A percentile compares a stretch with the other conserved stretches of the same genome.
These are phyloP conservation scores for Effrenium voratum DNA, from an alignment of 73 alveolate genomes.

Conservation along the genomic window DNA sequence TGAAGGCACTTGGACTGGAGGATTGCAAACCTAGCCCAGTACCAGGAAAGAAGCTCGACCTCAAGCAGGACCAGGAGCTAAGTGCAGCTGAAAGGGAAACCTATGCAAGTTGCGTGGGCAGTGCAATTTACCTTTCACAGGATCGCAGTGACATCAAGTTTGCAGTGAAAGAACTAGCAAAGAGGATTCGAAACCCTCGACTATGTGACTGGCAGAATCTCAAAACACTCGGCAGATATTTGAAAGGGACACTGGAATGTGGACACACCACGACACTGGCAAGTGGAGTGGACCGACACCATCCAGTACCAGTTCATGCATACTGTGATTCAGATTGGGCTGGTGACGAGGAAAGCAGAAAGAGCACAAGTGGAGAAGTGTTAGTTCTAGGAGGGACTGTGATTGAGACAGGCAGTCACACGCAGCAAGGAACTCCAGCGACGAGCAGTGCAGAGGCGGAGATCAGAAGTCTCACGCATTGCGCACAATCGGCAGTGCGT, in stretches of 20 bases:
- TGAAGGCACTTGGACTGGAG: neutral
- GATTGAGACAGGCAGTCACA: neutral
- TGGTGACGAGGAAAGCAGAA: neutral
- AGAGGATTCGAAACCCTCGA: neutral
- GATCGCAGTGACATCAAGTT: neutral
- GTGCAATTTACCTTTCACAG: neutral
- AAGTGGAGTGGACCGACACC: neutral
- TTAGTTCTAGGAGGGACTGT: conserved; percentile 2
- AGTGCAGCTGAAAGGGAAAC: neutral
- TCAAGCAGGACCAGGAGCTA: neutral
- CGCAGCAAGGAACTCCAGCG: conserved; percentile 26
- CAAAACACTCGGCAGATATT: neutral
- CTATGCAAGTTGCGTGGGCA: conserved; percentile 39
- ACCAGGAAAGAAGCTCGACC: conserved; percentile 9
- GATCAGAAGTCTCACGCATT: neutral
- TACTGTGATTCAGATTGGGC: conserved; percentile 27
- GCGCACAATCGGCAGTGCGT: neutral
- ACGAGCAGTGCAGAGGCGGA: neutral
- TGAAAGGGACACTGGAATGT: neutral
- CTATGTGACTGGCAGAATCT: neutral
- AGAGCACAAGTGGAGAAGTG: neutral
- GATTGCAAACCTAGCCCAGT: conserved; percentile 24
- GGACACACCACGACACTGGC: neutral
- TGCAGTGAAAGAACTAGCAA: conserved; percentile 37
- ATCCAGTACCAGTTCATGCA: neutral